Conservation (phyloP, 2,329 filamentous ascomycete genomes). For the Microcera coccophila region DNA sequence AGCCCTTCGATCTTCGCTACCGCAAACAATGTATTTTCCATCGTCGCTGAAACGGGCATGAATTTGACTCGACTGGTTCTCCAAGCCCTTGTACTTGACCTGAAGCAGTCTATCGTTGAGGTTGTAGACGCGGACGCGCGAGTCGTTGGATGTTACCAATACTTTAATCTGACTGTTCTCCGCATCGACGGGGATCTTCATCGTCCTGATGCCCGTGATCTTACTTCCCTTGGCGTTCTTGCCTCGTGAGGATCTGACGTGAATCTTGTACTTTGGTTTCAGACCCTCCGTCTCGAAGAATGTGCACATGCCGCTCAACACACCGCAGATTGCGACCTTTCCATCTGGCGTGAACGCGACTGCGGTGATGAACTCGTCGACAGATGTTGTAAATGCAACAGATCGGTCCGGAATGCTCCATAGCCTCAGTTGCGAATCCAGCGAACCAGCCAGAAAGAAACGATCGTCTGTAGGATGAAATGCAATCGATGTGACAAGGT, state of each 20-base stretch:
- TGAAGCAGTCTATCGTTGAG: conserved; percentile 80
- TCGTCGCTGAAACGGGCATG: conserved; percentile 86
- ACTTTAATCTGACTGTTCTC: conserved; percentile 69
- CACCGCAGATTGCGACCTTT: conserved; percentile 82
- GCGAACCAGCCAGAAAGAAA: conserved; percentile 90
- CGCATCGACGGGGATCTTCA: conserved; percentile 46
- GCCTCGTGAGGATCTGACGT: conserved; percentile 87
- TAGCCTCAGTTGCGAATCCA: conserved; percentile 81
- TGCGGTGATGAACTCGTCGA: conserved; percentile 87
- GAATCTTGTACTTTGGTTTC: conserved; percentile 78
- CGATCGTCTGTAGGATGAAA: conserved; percentile 95
- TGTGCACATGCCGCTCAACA: conserved; percentile 77
- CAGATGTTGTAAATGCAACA: conserved; percentile 75
- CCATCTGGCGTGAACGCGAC: conserved; percentile 93
- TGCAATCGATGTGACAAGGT: conserved; percentile 90
- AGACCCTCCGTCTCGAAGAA: conserved; percentile 93
- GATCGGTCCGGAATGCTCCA: conserved; percentile 97
- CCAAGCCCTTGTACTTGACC: conserved; percentile 85
- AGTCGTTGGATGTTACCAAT: conserved; percentile 92
- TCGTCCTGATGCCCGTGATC: conserved; percentile 87
- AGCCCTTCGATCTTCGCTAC: conserved; percentile 83
- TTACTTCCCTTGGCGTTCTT: conserved; percentile 96
- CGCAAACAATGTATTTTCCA: conserved; percentile 80
- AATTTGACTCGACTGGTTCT: conserved; percentile 87
- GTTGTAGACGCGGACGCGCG: conserved; percentile 84